These are phyloP conservation scores for Austroboletus festivus DNA, from an alignment of 768 basidiomycete genomes.

Conservation along the genomic window DNA sequence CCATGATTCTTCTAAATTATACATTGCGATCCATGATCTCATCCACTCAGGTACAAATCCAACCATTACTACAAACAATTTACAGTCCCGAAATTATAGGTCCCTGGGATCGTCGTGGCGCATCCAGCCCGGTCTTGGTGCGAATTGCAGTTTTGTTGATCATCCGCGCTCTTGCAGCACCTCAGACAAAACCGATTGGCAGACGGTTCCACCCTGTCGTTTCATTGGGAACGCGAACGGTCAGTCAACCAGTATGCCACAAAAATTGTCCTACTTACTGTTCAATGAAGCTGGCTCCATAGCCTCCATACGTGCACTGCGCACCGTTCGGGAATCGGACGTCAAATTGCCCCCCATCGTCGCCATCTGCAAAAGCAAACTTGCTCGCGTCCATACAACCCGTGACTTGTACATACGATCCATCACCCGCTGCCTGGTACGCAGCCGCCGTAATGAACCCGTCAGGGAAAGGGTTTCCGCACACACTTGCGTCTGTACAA, in stretches of 20 bases:
- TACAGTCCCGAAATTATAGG: background rate
- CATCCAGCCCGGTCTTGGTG: slow-evolving; percentile 23
- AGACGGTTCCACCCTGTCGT: slow-evolving; percentile 43
- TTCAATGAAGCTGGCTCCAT: slow-evolving; percentile 50
- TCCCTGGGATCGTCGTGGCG: background rate
- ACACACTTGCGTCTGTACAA: slow-evolving; percentile 33
- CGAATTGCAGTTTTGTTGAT: slow-evolving; percentile 50
- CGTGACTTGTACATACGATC: slow-evolving; percentile 42
- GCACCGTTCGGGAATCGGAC: slow-evolving; percentile 52
- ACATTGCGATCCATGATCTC: too few relatives aligned
- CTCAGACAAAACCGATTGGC: slow-evolving; percentile 47
- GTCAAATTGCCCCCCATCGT: slow-evolving; percentile 50
- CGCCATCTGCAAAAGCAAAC: slow-evolving; percentile 33
- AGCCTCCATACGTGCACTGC: slow-evolving; percentile 49
- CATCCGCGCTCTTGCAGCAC: slow-evolving; percentile 40
- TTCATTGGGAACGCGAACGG: background rate
- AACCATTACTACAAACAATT: background rate
- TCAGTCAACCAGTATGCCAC: background rate
- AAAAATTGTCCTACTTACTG: slow-evolving; percentile 31
- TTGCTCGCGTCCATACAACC: slow-evolving; percentile 34
- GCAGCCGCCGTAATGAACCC: slow-evolving; percentile 40
- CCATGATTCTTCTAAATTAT: too few relatives aligned
- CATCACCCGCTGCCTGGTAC: slow-evolving; percentile 32
- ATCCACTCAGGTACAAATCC: too few relatives aligned
- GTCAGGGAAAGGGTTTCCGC: slow-evolving; percentile 26